These are phyloP conservation scores for Ceriops zippeliana DNA, from an alignment of 345 rosid genomes.

Conservation along the genomic window DNA sequence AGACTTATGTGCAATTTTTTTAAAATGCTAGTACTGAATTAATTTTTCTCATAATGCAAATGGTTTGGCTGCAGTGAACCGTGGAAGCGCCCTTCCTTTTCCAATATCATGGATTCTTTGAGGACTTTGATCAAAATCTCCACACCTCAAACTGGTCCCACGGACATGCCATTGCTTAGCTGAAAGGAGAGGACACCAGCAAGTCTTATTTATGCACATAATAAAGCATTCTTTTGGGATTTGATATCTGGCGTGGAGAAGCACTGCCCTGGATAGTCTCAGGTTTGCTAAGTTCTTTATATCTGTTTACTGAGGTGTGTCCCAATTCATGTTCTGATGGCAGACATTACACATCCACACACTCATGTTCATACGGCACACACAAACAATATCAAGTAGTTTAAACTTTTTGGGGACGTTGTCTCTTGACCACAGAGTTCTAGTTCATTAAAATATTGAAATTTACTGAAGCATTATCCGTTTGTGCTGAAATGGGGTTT, in stretches of 20 bases:
- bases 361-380: no score
- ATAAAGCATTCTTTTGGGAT: conserved; percentile 48
- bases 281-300: conserved; percentile 36
- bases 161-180: conserved; percentile 45
- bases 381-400: no score
- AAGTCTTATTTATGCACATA: conserved; percentile 54
- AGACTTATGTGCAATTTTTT: not conserved
- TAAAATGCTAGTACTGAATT: not conserved
- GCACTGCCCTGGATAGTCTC: conserved; percentile 35
- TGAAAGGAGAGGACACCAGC: conserved; percentile 21
- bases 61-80: conserved; percentile 62
- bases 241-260: conserved; percentile 38
- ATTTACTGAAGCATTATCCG: not conserved
- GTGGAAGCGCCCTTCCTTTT: conserved; percentile 95
- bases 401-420: not conserved
- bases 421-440: not conserved
- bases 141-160: conserved; percentile 50
- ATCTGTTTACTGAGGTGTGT: not conserved
- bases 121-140: conserved; percentile 66
- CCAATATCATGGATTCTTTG: conserved; percentile 73
- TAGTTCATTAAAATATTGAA: not conserved
- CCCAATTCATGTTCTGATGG: no score
- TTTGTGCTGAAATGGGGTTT: no score
- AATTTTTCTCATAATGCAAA: conserved; percentile 2
- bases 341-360: no score